Conservation (phyloP, 129 eudicot genomes). For the Logfia minima region DNA sequence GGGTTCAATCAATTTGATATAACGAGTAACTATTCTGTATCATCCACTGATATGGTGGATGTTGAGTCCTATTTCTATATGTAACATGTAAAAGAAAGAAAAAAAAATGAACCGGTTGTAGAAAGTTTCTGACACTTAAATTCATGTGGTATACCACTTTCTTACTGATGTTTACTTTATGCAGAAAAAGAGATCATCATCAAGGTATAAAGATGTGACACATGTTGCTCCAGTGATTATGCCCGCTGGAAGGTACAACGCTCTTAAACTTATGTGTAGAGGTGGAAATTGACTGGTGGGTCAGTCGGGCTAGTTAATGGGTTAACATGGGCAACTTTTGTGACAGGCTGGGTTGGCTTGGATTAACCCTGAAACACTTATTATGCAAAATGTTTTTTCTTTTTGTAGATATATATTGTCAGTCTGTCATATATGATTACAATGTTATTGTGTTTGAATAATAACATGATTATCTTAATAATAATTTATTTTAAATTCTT, state of each 20-base stretch:
- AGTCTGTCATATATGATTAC: neutral
- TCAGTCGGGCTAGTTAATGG: neutral
- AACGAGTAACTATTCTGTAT: neutral
- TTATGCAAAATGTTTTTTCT: neutral
- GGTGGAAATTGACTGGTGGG: neutral
- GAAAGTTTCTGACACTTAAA: neutral
- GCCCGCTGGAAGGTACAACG: conserved; percentile 48
- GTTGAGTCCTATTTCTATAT: no score
- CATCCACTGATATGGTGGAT: neutral
- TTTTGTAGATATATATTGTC: neutral
- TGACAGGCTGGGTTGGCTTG: neutral
- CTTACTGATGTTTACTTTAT: conserved; percentile 4
- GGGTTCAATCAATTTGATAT: neutral
- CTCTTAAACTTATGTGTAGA: conserved; percentile 4
- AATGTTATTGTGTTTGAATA: neutral
- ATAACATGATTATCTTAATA: neutral
- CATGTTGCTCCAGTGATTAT: conserved; percentile 39
- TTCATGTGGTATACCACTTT: neutral
- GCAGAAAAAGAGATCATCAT: conserved; percentile 64
- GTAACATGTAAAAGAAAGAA: no score
- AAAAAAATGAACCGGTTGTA: neutral
- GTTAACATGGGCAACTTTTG: neutral
- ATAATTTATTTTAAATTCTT: no score
- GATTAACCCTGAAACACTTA: neutral
- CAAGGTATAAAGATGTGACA: conserved; percentile 43